These are phyloP conservation scores for Coprinellus micaceus DNA, from an alignment of 768 basidiomycete genomes.

Conservation along the genomic window DNA sequence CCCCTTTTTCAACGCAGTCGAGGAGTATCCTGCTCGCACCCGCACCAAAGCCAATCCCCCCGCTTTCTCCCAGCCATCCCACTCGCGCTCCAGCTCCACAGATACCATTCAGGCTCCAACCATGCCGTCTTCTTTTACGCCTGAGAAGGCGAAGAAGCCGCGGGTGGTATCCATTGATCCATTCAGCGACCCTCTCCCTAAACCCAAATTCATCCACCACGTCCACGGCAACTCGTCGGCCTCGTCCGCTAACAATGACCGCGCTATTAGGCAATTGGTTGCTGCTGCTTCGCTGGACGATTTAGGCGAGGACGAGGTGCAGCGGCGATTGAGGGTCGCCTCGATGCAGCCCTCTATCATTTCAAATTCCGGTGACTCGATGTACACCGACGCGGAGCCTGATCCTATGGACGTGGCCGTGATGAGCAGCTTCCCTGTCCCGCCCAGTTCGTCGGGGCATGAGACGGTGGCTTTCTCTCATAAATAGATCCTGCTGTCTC, in stretches of 20 bases:
- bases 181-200: conserved; percentile 40
- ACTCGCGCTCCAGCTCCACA: conserved; percentile 39
- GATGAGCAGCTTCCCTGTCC: conserved; percentile 36
- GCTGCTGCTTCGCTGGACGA: conserved; percentile 49
- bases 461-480: neutral
- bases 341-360: conserved; percentile 56
- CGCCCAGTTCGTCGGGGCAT: conserved; percentile 24
- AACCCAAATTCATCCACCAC: conserved; percentile 31
- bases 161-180: conserved; percentile 26
- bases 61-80: neutral
- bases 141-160: conserved; percentile 8
- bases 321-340: conserved; percentile 49
- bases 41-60: conserved; percentile 1
- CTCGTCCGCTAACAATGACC: conserved; percentile 44
- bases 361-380: conserved; percentile 29
- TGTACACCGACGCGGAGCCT: conserved; percentile 23
- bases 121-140: conserved; percentile 1
- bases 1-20: conserved; percentile 35
- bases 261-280: conserved; percentile 61
- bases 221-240: conserved; percentile 29
- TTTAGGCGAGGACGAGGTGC: conserved; percentile 39
- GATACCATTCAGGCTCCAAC: conserved; percentile 5
- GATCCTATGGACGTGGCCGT: conserved; percentile 31
- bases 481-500: neutral
- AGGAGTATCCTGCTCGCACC: conserved; percentile 19